These are phyloP conservation scores for Entophlyctis luteolus DNA, from an alignment of 192 early-diverging fungal genomes.

Conservation along the genomic window DNA sequence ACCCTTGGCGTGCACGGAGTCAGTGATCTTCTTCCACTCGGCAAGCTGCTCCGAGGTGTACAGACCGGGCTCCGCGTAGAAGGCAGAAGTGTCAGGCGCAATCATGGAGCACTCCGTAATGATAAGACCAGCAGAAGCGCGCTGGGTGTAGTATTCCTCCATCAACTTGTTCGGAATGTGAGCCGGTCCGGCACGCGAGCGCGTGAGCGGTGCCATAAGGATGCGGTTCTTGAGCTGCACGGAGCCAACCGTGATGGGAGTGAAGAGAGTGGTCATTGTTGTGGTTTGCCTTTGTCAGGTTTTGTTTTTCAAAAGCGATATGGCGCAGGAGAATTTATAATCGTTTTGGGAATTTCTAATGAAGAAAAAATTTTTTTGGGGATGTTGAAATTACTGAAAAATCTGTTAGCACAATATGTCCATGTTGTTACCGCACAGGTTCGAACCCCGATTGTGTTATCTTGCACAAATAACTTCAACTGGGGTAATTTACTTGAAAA, in stretches of 20 bases:
- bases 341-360: too few relatives aligned
- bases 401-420: too few relatives aligned
- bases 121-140: constrained; percentile 46
- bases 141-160: constrained; percentile 44
- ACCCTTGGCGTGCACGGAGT: constrained; percentile 54
- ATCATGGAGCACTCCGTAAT: constrained; percentile 40
- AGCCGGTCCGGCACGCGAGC: constrained; percentile 20
- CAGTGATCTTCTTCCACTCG: constrained; percentile 50
- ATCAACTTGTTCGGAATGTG: constrained; percentile 36
- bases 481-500: too few relatives aligned
- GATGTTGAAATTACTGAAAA: too few relatives aligned
- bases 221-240: constrained; percentile 37
- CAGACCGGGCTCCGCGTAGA: constrained; percentile 10
- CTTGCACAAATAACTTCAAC: too few relatives aligned
- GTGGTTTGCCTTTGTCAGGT: too few relatives aligned
- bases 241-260: constrained; percentile 39
- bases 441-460: too few relatives aligned
- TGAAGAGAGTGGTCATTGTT: constrained; percentile 30
- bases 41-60: neutral
- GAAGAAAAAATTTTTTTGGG: too few relatives aligned
- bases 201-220: constrained; percentile 44
- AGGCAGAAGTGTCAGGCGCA: constrained; percentile 17
- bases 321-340: too few relatives aligned
- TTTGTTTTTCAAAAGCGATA: too few relatives aligned
- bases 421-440: too few relatives aligned